Conservation (phyloP, 2,329 filamentous ascomycete genomes). For the Lanzia echinophila region DNA sequence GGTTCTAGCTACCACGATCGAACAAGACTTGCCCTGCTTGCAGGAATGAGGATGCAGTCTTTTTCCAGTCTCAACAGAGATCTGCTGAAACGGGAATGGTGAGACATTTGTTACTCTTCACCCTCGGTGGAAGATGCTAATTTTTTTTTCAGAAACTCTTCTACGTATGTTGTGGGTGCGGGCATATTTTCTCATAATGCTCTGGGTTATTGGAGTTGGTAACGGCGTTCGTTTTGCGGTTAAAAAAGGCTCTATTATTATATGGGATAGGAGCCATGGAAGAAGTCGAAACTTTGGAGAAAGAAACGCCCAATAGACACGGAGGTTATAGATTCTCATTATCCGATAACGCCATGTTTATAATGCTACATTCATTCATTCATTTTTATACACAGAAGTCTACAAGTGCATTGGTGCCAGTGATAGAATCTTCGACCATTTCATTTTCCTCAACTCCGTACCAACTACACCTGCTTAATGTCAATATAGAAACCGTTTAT, state of each 20-base stretch:
- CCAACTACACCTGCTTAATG: constrained; percentile 67
- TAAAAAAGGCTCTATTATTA: constrained; percentile 8
- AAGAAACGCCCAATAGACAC: neutral
- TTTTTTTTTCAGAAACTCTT: constrained; percentile 65
- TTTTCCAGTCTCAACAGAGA: constrained; percentile 98
- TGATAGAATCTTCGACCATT: constrained; percentile 98
- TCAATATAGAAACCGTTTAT: constrained; percentile 11
- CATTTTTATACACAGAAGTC: constrained; percentile 11
- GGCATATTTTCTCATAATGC: constrained; percentile 67
- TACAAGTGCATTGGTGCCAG: constrained; percentile 81
- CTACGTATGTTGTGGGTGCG: constrained; percentile 90
- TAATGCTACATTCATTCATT: neutral
- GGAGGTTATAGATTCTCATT: constrained; percentile 3
- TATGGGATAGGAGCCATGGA: constrained; percentile 3
- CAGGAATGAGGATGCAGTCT: constrained; percentile 83
- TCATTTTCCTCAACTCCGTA: constrained; percentile 78
- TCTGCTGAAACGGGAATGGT: constrained; percentile 98
- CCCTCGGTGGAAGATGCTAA: neutral
- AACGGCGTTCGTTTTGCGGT: constrained; percentile 6
- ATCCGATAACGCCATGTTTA: constrained; percentile 2
- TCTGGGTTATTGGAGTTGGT: constrained; percentile 9
- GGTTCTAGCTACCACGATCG: constrained; percentile 76
- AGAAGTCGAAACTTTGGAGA: neutral
- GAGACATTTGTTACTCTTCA: constrained; percentile 33
- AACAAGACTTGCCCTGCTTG: constrained; percentile 82